Conservation (phyloP, 352 stramenopile genomes). For the Pythium guiyangense region DNA sequence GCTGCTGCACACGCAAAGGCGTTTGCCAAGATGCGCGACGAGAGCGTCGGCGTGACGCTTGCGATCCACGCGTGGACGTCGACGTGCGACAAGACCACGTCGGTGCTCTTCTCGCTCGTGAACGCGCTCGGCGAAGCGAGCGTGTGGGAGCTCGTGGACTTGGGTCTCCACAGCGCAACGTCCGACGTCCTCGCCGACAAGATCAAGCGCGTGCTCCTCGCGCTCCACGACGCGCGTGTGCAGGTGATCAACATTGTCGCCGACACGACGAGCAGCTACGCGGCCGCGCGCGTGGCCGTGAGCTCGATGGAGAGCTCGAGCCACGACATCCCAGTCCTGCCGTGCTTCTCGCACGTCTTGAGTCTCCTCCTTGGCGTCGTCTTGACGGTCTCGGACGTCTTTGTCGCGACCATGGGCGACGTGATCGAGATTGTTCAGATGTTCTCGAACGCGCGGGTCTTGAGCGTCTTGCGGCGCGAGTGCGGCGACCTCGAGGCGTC, state of each 20-base stretch:
- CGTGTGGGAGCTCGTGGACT: conserved; percentile 49
- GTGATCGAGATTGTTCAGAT: conserved; percentile 64
- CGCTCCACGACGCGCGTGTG: conserved; percentile 40
- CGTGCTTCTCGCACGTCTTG: conserved; percentile 56
- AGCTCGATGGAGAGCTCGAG: conserved; percentile 28
- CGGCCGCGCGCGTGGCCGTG: conserved; percentile 38
- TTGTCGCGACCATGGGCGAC: conserved; percentile 54
- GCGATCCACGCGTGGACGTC: conserved; percentile 59
- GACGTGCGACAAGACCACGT: conserved; percentile 41
- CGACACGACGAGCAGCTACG: conserved; percentile 35
- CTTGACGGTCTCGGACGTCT: conserved; percentile 43
- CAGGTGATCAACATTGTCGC: conserved; percentile 73
- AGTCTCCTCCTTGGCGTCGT: conserved; percentile 52
- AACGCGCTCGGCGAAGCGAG: conserved; percentile 62
- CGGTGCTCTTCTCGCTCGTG: conserved; percentile 65
- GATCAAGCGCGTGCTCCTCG: conserved; percentile 38
- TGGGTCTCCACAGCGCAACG: conserved; percentile 35
- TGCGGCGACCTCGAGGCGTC: conserved; percentile 57
- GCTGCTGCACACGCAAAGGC: conserved; percentile 38
- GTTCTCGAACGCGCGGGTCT: conserved; percentile 54
- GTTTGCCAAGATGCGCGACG: conserved; percentile 53
- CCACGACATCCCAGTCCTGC: conserved; percentile 47
- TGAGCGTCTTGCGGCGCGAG: conserved; percentile 54
- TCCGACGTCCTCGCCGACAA: conserved; percentile 42
- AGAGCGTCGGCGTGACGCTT: conserved; percentile 52